Evolutionary conservation across 2,329 filamentous ascomycete genomes (phyloP).

Genomic region (Microascus cirrosus): DNA sequence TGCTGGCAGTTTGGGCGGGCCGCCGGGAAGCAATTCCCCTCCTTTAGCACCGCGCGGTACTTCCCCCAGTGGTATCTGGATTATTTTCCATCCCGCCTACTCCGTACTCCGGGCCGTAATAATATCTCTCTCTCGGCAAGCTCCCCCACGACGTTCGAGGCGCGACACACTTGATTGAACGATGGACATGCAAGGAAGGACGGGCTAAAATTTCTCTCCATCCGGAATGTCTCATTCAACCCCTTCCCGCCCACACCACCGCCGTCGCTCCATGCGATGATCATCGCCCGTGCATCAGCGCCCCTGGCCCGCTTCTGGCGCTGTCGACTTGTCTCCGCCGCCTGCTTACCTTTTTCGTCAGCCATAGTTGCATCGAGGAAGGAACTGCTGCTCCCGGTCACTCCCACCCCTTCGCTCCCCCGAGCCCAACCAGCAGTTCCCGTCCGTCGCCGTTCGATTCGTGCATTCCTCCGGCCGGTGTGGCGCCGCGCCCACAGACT

Average conservation of each 20-base stretch:
- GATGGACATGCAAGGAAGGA: not conserved
- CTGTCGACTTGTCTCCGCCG: not conserved
- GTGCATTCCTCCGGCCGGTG: constrained; percentile 1
- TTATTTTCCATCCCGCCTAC: not conserved
- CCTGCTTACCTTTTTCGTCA: not conserved
- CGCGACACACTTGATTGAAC: not conserved
- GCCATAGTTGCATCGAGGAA: not conserved
- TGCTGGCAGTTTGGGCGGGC: not conserved
- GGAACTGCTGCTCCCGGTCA: not conserved
- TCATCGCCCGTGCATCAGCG: not conserved
- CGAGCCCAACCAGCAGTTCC: not conserved
- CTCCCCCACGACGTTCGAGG: not conserved
- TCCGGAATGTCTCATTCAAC: not conserved
- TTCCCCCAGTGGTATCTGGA: not conserved
- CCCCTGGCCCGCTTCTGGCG: not conserved
- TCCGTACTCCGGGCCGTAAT: not conserved
- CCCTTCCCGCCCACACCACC: not conserved
- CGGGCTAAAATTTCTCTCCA: not conserved
- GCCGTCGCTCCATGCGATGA: not conserved
- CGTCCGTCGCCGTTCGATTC: not conserved
- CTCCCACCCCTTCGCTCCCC: not conserved
- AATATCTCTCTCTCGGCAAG: not conserved
- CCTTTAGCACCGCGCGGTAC: not conserved
- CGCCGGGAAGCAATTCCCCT: not conserved
- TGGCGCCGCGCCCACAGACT: constrained; percentile 1